phyloP scores from a whole-genome alignment of 768 basidiomycete genomes.

The Jaapia argillacea region DNA sequence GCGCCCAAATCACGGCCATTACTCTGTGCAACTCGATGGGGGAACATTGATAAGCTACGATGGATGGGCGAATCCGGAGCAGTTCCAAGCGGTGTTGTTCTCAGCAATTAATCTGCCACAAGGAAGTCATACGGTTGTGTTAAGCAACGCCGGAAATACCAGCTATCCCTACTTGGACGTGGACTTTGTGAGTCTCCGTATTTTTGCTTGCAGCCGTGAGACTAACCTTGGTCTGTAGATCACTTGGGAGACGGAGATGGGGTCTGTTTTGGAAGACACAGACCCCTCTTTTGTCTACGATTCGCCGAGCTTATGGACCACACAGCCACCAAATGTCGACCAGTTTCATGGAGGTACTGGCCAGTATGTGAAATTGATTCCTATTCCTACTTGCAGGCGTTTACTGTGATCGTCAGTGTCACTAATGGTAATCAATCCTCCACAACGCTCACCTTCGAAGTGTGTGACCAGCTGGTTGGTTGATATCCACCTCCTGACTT shows the following conservation, averaged over 20 bases:
- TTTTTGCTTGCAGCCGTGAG: background rate
- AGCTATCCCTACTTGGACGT: background rate
- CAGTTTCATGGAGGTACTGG: background rate
- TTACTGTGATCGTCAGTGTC: background rate
- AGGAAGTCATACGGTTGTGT: background rate
- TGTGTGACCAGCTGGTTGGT: background rate
- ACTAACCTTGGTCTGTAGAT: background rate
- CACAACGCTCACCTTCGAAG: background rate
- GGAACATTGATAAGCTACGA: background rate
- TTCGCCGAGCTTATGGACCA: background rate
- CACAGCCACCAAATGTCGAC: background rate
- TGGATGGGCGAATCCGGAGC: background rate
- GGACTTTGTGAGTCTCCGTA: background rate
- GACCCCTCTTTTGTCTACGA: background rate
- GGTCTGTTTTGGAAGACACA: background rate
- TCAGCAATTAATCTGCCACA: background rate
- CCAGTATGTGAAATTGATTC: background rate
- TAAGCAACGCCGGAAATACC: background rate
- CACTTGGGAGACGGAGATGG: background rate
- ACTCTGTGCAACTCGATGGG: conserved; percentile 31
- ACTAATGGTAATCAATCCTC: background rate
- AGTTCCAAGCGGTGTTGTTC: background rate
- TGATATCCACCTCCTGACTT: background rate
- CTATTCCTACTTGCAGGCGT: background rate
- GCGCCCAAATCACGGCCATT: conserved; percentile 35